These are phyloP conservation scores for Exobasidium rhododendri DNA, from an alignment of 1,284 basidiomycete genomes.

Conservation along the genomic window DNA sequence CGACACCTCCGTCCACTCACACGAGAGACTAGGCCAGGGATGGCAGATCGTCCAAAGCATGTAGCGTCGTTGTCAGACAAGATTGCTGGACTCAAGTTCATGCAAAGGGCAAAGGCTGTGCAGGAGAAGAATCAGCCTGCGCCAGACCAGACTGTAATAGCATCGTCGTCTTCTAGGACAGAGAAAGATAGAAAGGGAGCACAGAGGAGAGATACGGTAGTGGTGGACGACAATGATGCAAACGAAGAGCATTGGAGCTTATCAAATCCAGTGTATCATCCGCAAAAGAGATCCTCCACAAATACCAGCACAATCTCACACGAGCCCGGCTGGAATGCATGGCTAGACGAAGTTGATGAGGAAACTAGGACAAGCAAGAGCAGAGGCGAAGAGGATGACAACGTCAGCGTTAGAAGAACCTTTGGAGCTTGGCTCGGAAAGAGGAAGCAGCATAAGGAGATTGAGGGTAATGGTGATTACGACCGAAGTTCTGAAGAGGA, in stretches of 20 bases:
- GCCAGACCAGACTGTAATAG: not conserved
- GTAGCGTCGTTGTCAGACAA: conserved; percentile 12
- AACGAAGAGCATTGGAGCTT: conserved; percentile 4
- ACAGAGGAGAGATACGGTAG: not conserved
- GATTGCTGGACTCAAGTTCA: conserved; percentile 17
- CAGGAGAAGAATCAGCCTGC: conserved; percentile 1
- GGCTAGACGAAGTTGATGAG: not conserved
- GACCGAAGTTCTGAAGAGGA: not conserved
- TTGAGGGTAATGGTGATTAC: not conserved
- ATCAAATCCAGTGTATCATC: not conserved
- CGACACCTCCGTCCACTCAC: no score
- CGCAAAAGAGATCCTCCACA: not conserved
- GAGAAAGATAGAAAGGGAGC: not conserved
- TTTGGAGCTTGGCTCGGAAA: not conserved
- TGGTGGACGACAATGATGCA: not conserved
- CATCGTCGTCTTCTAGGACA: not conserved
- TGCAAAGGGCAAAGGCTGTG: conserved; percentile 15
- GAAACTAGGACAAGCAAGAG: not conserved
- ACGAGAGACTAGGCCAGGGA: no score
- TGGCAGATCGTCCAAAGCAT: conserved; percentile 1
- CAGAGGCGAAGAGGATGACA: not conserved
- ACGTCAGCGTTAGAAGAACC: not conserved
- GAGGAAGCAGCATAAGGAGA: not conserved
- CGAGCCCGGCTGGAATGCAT: conserved; percentile 2
- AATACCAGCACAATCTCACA: not conserved